These are phyloP conservation scores for Yarrowia phangngaensis DNA, from an alignment of 805 yeast genomes.

Conservation along the genomic window DNA sequence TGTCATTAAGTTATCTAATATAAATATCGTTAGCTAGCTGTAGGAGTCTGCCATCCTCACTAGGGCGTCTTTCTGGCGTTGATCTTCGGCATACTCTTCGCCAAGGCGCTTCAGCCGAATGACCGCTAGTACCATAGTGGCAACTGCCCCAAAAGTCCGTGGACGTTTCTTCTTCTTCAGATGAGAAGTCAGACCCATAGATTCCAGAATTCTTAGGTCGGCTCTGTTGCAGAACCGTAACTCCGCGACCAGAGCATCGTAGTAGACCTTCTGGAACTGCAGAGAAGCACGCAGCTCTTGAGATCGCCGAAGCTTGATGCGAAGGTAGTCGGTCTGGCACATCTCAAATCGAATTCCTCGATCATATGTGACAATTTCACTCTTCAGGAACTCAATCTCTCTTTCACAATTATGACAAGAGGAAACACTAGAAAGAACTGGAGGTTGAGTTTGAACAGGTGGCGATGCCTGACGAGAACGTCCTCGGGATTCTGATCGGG, in stretches of 20 bases:
- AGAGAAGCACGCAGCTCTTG: slow-evolving; percentile 3
- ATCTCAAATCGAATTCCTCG: slow-evolving; percentile 5
- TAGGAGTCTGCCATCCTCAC: background rate
- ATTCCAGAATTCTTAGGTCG: slow-evolving; percentile 11
- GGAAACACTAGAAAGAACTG: background rate
- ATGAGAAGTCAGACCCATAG: slow-evolving; percentile 15
- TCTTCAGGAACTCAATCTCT: slow-evolving; percentile 20
- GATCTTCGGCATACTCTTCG: slow-evolving; percentile 2
- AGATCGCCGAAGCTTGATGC: slow-evolving; percentile 3
- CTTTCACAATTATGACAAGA: slow-evolving; percentile 4
- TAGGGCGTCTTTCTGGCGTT: background rate
- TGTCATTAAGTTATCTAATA: background rate
- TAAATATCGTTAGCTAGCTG: background rate
- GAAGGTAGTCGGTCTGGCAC: slow-evolving; percentile 16
- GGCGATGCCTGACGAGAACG: background rate
- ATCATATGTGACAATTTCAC: slow-evolving; percentile 13
- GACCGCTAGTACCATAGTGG: slow-evolving; percentile 7
- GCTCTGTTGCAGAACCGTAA: slow-evolving; percentile 19
- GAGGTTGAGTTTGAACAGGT: background rate
- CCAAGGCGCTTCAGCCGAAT: slow-evolving; percentile 1
- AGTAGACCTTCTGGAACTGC: slow-evolving; percentile 14
- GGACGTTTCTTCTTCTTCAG: slow-evolving; percentile 1
- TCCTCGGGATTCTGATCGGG: slow-evolving; percentile 7
- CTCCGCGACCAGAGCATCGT: slow-evolving; percentile 17
- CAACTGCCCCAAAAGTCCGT: slow-evolving; percentile 16